Percentiles rank a stretch among this genome's conserved stretches.
phyloP scores from a whole-genome alignment of 371 early-diverging fungal genomes.

The Lichtheimia ornata region DNA sequence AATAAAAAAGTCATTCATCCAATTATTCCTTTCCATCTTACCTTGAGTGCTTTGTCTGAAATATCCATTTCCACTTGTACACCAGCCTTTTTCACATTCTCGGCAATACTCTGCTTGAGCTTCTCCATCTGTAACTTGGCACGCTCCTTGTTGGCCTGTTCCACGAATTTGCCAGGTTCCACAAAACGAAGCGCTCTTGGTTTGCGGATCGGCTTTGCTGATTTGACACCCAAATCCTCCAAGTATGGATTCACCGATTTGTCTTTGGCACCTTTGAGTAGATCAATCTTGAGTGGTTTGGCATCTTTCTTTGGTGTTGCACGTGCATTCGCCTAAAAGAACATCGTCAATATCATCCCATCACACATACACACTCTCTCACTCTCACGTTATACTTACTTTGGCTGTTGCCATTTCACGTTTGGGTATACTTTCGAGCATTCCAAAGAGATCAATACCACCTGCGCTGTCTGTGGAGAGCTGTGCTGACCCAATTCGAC shows the following conservation, averaged over 20 bases:
- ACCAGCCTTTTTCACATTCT: slow-evolving; percentile 78
- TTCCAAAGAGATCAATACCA: slow-evolving; percentile 48
- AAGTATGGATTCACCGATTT: slow-evolving; percentile 87
- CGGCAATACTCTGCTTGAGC: slow-evolving; percentile 83
- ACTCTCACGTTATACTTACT: slow-evolving; percentile 21
- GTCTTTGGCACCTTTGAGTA: slow-evolving; percentile 44
- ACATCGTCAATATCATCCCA: neutral
- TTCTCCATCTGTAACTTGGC: slow-evolving; percentile 80
- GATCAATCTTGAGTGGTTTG: slow-evolving; percentile 32
- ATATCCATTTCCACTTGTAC: slow-evolving; percentile 84
- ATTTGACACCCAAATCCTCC: slow-evolving; percentile 65
- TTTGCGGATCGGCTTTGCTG: slow-evolving; percentile 56
- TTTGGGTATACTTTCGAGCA: slow-evolving; percentile 57
- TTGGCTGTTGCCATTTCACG: slow-evolving; percentile 53
- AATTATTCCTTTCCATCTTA: slow-evolving; percentile 28
- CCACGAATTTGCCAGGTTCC: slow-evolving; percentile 79
- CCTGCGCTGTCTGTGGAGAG: slow-evolving; percentile 23
- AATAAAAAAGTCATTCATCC: slow-evolving; percentile 2
- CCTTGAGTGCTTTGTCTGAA: slow-evolving; percentile 71
- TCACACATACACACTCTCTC: neutral
- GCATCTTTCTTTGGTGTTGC: slow-evolving; percentile 45
- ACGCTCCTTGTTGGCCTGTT: slow-evolving; percentile 80
- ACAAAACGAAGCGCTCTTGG: slow-evolving; percentile 75
- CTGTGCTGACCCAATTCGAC: slow-evolving; percentile 1
- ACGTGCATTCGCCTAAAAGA: slow-evolving; percentile 46